These are phyloP conservation scores for Cardamine chenopodiifolia DNA, from an alignment of 345 rosid genomes.

Conservation along the genomic window DNA sequence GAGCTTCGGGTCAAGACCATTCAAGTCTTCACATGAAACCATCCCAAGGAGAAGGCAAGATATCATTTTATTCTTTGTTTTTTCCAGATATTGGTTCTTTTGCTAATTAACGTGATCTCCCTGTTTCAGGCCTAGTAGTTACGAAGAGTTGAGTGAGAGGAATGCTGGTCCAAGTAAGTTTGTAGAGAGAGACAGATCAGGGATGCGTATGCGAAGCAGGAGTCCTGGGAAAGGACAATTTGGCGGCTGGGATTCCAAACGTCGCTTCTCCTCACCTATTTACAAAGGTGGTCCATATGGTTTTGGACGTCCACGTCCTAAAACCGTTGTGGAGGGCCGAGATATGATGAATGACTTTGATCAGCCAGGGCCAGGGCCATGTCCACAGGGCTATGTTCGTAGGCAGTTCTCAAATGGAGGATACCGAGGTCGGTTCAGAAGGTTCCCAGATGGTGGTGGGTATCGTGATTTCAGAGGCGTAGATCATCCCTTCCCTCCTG, in stretches of 20 bases:
- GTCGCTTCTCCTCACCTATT: conserved; percentile 42
- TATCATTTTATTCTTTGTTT: neutral
- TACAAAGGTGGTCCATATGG: conserved; percentile 33
- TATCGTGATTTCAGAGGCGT: conserved; percentile 31
- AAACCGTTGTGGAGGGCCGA: conserved; percentile 42
- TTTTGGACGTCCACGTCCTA: conserved; percentile 45
- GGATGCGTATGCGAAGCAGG: conserved; percentile 41
- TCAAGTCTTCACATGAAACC: conserved; percentile 38
- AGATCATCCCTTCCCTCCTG: conserved; percentile 20
- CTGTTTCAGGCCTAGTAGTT: conserved; percentile 51
- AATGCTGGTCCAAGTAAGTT: conserved; percentile 35
- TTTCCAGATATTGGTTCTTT: neutral
- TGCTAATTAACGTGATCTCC: neutral
- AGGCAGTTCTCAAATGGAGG: conserved; percentile 49
- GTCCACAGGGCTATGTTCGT: conserved; percentile 30
- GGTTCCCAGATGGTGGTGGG: conserved; percentile 35
- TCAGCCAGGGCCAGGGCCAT: conserved; percentile 25
- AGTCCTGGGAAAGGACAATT: conserved; percentile 46
- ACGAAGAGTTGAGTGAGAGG: conserved; percentile 30
- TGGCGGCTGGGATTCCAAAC: conserved; percentile 45
- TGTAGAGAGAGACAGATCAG: conserved; percentile 47
- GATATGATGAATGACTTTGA: conserved; percentile 44
- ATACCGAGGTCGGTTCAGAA: conserved; percentile 50
- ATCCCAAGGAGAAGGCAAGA: conserved; percentile 52
- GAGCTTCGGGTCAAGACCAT: conserved; percentile 21